Evolutionary conservation across 2,329 filamentous ascomycete species (phyloP), one percentile per base, ranked within the genome.

Genomic region (Penicillium sp.): DNA sequence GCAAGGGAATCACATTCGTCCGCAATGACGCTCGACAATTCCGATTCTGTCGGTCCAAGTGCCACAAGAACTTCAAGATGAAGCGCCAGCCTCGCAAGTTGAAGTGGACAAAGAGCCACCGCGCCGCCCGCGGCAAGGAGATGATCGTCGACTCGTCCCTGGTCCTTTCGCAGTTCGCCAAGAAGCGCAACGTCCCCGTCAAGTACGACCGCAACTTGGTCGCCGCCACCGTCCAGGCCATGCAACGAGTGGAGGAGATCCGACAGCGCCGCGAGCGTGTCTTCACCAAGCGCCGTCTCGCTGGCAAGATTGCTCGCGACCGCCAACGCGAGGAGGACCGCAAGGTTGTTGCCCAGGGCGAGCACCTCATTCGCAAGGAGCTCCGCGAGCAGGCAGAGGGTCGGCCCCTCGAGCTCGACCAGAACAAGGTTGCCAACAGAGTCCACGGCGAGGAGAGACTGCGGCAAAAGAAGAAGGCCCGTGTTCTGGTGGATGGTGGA

Each of bases 11-110:
- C 62, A 87, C 84, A 60, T 88, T 89, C 67, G 81, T 87, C 62
- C 82, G 83, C 70, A 86, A 86, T 74, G 86, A 88, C 74, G 85
- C 84, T 59, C 83, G 83, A 64, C 73, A 81, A 58, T 88, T 89
- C 74, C 79, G 83, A 48, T 89, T 89, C 76, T 89, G 87, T 78
- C 82, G 85, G 46, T 82, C 78, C 44, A 86, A 87, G 80, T 86
- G 83, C 75, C 86, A 88, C 77, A 87, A 87, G 69, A 88, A 87
- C 75, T 96, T 95, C 85, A 94, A 95, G 79, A 96, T 96, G 91
- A 96, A 96, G 89, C 88, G 94, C 64, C 97, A 97, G 79, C 92
- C 93, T 31, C 87, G 93, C 74, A 96, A 97, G 77, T 85, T 97
- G 67, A 94, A 92, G 77, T 97, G 93, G 94, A 97, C 93, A 59